These are phyloP conservation scores for Naganishia friedmannii DNA, from an alignment of 768 basidiomycete species.

Conservation along the genomic window DNA sequence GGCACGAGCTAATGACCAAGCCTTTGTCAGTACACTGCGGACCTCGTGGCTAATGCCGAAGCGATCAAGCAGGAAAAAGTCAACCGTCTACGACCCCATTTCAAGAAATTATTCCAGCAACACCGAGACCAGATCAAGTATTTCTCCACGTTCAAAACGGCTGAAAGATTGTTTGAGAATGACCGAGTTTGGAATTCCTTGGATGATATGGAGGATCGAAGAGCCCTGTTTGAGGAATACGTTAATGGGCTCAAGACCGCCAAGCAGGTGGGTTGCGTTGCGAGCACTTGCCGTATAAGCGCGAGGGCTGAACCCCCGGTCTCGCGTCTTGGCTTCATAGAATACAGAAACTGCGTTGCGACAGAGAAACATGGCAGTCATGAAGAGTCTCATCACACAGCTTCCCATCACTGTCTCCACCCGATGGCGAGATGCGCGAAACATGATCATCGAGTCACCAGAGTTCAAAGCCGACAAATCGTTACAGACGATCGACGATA, in stretches of 20 bases:
- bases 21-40: constrained; percentile 66
- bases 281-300: background rate
- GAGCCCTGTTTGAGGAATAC: constrained; percentile 86
- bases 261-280: constrained; percentile 64
- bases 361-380: constrained; percentile 70
- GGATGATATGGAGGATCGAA: constrained; percentile 78
- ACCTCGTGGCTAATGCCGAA: constrained; percentile 73
- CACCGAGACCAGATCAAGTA: constrained; percentile 84
- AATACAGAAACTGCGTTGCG: constrained; percentile 41
- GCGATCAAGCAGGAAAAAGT: constrained; percentile 81
- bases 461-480: constrained; percentile 76
- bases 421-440: constrained; percentile 81
- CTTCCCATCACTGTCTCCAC: constrained; percentile 90
- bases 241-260: constrained; percentile 77
- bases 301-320: background rate
- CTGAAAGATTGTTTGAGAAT: constrained; percentile 76
- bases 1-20: background rate
- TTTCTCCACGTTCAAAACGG: constrained; percentile 85
- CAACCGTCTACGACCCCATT: constrained; percentile 77
- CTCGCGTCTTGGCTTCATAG: constrained; percentile 41
- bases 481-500: constrained; percentile 74
- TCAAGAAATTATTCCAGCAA: constrained; percentile 66
- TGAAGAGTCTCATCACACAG: constrained; percentile 78
- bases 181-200: constrained; percentile 84
- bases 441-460: constrained; percentile 69